A percentile compares a stretch with the other conserved stretches of the same genome.
These are phyloP conservation scores for Colletotrichum sublineola DNA, from an alignment of 2,329 filamentous ascomycete species.

Conservation along the genomic window DNA sequence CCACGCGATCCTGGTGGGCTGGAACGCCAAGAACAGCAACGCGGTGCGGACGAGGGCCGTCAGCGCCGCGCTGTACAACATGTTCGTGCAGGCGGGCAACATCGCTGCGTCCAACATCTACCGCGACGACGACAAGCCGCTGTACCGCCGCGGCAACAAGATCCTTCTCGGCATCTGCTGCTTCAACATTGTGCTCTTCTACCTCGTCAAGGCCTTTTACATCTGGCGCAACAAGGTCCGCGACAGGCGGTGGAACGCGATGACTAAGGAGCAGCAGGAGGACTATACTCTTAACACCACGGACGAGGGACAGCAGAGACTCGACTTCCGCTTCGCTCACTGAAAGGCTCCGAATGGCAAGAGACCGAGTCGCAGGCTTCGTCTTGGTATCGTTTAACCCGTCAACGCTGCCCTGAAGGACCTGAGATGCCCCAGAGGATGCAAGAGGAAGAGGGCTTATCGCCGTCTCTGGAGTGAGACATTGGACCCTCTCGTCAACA, in stretches of 20 bases:
- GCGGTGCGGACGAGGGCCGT: conserved; percentile 63
- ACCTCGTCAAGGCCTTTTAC: conserved; percentile 61
- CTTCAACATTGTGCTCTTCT: conserved; percentile 62
- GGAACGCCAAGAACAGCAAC: conserved; percentile 63
- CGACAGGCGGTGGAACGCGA: conserved; percentile 57
- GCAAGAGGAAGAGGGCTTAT: background rate
- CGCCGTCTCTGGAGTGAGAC: background rate
- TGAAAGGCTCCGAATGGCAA: conserved; percentile 43
- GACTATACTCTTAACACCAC: conserved; percentile 63
- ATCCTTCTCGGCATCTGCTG: conserved; percentile 62
- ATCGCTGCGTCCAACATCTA: conserved; percentile 66
- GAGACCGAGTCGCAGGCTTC: rapidly evolving
- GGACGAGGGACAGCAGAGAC: conserved; percentile 67
- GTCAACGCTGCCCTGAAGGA: background rate
- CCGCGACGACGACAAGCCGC: conserved; percentile 66
- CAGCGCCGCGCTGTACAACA: conserved; percentile 64
- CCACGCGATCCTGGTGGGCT: conserved; percentile 62
- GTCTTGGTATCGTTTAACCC: background rate
- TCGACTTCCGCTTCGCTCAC: conserved; percentile 67
- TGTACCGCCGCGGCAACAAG: conserved; percentile 64
- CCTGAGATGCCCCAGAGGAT: background rate
- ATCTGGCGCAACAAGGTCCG: conserved; percentile 61
- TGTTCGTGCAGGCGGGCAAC: conserved; percentile 58
- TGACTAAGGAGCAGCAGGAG: conserved; percentile 61
- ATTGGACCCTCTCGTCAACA: background rate